Base-by-base conservation (phyloP, 768 basidiomycete species). In the Russula sp. region DNA sequence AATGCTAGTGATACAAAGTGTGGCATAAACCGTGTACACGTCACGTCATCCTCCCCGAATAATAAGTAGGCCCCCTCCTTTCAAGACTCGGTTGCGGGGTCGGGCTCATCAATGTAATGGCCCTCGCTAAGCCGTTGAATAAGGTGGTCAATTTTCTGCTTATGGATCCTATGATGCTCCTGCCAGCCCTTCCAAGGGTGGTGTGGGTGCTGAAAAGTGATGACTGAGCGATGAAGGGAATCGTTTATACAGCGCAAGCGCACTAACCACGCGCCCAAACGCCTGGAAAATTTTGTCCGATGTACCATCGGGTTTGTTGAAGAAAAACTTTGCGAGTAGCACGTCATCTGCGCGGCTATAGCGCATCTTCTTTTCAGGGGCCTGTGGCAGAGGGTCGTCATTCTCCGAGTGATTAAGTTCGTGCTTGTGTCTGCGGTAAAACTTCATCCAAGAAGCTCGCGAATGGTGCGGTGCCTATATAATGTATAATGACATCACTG, bases 131-230 rank as follows among this genome's bases (percentile, higher is more conserved):
- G 70, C 66, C 80, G 78, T 61, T 83, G 76, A 46, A 90, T 86
- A 43, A 89, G 79, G 73, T 91, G 85, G 68, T 92, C 91, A 64
- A 93, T 91, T 70, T 89, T 90, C 13, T 83, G 79, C 70, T 92
- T 93, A 71, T 93, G 91, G 68, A 92, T 90, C 46, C 91, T 82
- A 70, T 92, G 86, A 70, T 93, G 91, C 68, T 93, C 91, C 72
- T 93, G 91, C 91, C 91, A 93, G 14, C 91, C 91, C 71, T 93
- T 93, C 91, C 91, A 93, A 3, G 91, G 91, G 75, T 93, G 91
- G 70, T 92, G 88, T 2, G 90, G 83, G 72, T 92, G 80, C 90
- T 93, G 68, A 35, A 35, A 55, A 13, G 22, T 34, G 18, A 64
- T 56, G 51, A 54, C 22, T 61, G 42, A 43, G 18, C 7, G 46